Evolutionary conservation across 495 filamentous ascomycete species (phyloP).

Genomic region (Aspergillus haitiensis): DNA sequence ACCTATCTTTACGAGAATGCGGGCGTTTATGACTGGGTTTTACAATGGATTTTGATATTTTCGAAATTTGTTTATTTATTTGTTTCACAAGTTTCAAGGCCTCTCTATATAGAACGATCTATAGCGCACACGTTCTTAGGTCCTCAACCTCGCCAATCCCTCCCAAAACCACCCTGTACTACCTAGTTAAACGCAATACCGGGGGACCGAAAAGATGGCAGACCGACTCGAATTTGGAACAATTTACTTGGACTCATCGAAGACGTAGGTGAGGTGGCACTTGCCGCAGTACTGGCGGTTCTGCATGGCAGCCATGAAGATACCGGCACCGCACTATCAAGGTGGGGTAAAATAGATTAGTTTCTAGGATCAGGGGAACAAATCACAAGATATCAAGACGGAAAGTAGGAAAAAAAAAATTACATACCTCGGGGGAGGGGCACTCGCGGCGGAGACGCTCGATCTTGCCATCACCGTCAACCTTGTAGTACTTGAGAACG

Average conservation of each 20-base stretch:
- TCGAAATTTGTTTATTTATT: slow-evolving; percentile 19
- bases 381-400: too few relatives aligned
- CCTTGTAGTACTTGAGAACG: slow-evolving; percentile 99
- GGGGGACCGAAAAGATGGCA: slow-evolving; percentile 23
- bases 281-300: slow-evolving; percentile 99
- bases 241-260: slow-evolving; percentile 76
- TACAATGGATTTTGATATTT: slow-evolving; percentile 1
- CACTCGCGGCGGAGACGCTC: slow-evolving; percentile 98
- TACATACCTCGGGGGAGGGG: slow-evolving; percentile 81
- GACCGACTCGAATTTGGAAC: slow-evolving; percentile 22
- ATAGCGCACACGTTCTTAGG: slow-evolving; percentile 24
- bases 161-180: slow-evolving; percentile 20
- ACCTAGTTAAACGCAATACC: slow-evolving; percentile 25
- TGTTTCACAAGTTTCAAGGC: slow-evolving; percentile 19
- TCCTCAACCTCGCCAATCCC: slow-evolving; percentile 18
- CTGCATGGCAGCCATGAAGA: slow-evolving; percentile 99
- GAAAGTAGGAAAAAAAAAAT: slow-evolving; percentile 10
- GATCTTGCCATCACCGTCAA: slow-evolving; percentile 98
- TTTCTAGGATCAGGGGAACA: too few relatives aligned
- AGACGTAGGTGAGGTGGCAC: slow-evolving; percentile 99
- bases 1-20: too few relatives aligned
- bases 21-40: too few relatives aligned
- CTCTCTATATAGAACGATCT: slow-evolving; percentile 18
- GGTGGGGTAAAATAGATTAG: too few relatives aligned
- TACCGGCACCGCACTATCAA: slow-evolving; percentile 89